phyloP scores from a whole-genome alignment of 768 basidiomycete species.

The Ephemerocybe angulata region DNA sequence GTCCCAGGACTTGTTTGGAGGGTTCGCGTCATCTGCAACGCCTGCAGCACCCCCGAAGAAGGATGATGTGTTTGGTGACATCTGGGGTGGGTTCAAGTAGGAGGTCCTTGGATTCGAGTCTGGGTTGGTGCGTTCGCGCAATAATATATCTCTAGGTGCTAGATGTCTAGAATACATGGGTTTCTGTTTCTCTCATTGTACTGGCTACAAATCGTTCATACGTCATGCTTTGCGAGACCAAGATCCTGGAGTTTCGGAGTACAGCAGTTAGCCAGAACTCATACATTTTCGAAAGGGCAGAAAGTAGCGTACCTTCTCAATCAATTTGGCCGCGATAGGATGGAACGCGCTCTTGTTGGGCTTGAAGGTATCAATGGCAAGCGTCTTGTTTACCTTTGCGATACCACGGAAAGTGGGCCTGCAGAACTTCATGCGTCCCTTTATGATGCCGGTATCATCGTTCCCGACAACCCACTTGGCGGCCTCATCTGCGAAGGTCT shows the following conservation, averaged over 20 bases:
- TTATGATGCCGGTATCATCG: slow-evolving; percentile 57
- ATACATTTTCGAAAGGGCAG: neutral
- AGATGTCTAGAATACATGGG: too few relatives aligned
- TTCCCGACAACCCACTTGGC: slow-evolving; percentile 67
- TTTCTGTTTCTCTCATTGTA: too few relatives aligned
- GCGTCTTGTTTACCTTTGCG: slow-evolving; percentile 44
- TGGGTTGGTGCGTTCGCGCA: too few relatives aligned
- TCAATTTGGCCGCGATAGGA: slow-evolving; percentile 70
- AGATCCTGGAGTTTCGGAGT: neutral
- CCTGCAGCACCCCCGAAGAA: slow-evolving; percentile 38
- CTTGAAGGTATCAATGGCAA: slow-evolving; percentile 52
- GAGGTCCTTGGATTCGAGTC: too few relatives aligned
- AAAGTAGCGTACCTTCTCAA: slow-evolving; percentile 57
- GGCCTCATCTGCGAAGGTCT: slow-evolving; percentile 48
- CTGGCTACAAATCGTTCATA: neutral
- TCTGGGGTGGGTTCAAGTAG: slow-evolving; percentile 83
- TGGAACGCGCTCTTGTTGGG: slow-evolving; percentile 57
- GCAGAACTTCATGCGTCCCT: slow-evolving; percentile 86
- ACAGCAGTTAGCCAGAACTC: neutral
- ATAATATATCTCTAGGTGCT: too few relatives aligned
- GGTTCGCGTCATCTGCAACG: neutral
- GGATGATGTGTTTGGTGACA: slow-evolving; percentile 78
- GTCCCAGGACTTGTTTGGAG: neutral
- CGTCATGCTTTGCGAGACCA: neutral
- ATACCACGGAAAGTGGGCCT: slow-evolving; percentile 60